Base-by-base conservation (phyloP, 2,329 filamentous ascomycete genomes). In the Verticillium longisporum region DNA sequence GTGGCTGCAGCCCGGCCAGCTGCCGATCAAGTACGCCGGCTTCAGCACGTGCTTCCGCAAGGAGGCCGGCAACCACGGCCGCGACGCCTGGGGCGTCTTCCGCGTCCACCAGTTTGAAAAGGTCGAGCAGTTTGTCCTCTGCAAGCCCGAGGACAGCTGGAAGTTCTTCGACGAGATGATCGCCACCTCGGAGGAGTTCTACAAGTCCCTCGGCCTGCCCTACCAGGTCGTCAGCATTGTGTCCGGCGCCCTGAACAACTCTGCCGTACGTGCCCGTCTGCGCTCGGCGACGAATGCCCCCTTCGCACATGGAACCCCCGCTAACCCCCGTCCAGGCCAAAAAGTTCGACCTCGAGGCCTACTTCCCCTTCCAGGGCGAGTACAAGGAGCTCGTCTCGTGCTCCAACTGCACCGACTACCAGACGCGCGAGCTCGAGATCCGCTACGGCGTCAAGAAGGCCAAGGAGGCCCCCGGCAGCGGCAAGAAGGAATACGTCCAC, bases 371-470 rank as follows among this genome's bases (percentile, higher is more conserved):
- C 82, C 93, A 98, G 75, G 90, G 90, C 69, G 95, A 98, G 77
- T 99, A 98, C 84, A 98, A 98, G 79, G 95, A 98, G 79, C 85
- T 99, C 33, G 95, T 98, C 58, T 96, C 91, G 21, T 97, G 93
- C 83, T 96, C 92, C 64, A 99, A 99, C 79, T 99, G 95, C 64
- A 65, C 64, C 32, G 64, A 65, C 38, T 65, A 98, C 80, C 95
- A 99, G 80, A 92, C 92, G 31, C 86, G 95, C 61, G 93, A 92
- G 68, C 83, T 99, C 13, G 94, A 98, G 75, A 96, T 99, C 68
- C 86, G 95, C 62, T 97, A 88, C 70, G 94, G 95, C 56, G 83
- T 87, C 63, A 98, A 97, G 83, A 90, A 65, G 64, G 63, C 62
- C 45, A 65, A 65, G 61, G 63, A 65, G 62, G 63, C 63, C 55